These are phyloP conservation scores for Echium plantagineum DNA, from an alignment of 257 asterid genomes.

Conservation along the genomic window DNA sequence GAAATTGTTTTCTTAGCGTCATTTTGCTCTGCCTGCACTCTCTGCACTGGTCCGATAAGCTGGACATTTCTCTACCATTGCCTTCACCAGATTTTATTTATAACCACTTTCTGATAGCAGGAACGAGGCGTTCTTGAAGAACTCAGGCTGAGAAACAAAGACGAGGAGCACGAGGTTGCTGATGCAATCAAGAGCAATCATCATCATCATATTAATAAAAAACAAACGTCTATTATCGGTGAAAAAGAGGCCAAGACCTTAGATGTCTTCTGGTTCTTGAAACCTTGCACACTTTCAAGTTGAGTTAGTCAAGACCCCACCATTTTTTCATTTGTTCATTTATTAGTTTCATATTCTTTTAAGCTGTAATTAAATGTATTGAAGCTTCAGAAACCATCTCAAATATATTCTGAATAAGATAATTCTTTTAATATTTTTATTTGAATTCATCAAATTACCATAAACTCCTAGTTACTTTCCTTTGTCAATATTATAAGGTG, in stretches of 20 bases:
- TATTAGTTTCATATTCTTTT: too few species aligned
- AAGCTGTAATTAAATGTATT: background rate
- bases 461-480: too few species aligned
- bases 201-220: slow-evolving; percentile 10
- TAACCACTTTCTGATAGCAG: slow-evolving; percentile 16
- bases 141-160: slow-evolving; percentile 30
- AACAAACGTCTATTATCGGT: slow-evolving; percentile 14
- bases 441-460: too few species aligned
- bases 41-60: too few species aligned
- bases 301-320: background rate
- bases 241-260: slow-evolving; percentile 66
- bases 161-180: slow-evolving; percentile 14
- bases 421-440: too few species aligned
- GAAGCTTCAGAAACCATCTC: too few species aligned
- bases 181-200: slow-evolving; percentile 14
- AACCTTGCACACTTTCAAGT: slow-evolving; percentile 82
- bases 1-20: too few species aligned
- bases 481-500: too few species aligned
- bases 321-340: background rate
- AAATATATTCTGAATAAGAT: too few species aligned
- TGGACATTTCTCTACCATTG: background rate
- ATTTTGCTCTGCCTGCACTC: too few species aligned
- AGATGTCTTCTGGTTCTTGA: slow-evolving; percentile 94
- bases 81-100: too few species aligned
- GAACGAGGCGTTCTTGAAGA: slow-evolving; percentile 63